Conservation (phyloP, 1,139 yeast genomes). For the Debaryomycetaceae sp. region DNA sequence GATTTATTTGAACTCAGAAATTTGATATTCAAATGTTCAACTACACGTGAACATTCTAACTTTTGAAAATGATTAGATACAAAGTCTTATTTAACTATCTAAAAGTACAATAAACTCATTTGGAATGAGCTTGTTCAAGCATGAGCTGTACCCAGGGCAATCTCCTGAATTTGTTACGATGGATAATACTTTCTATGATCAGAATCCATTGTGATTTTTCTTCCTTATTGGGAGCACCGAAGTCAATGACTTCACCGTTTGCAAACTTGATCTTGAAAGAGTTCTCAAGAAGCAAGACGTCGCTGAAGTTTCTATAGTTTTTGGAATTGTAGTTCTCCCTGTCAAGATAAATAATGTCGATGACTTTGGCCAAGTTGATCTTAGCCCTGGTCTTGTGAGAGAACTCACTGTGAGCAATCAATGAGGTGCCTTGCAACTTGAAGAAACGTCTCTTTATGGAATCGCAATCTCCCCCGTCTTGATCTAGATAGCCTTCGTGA, state of each 20-base stretch:
- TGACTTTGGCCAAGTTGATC: conserved; percentile 61
- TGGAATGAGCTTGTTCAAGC: conserved; percentile 19
- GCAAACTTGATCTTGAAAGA: conserved; percentile 62
- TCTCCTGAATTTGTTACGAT: conserved; percentile 49
- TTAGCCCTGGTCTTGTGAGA: conserved; percentile 62
- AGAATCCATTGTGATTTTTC: conserved; percentile 58
- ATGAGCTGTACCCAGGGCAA: conserved; percentile 71
- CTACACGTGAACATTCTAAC: background rate
- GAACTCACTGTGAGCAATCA: conserved; percentile 64
- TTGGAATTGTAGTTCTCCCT: conserved; percentile 32
- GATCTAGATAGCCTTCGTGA: conserved; percentile 64
- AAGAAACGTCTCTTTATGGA: conserved; percentile 61
- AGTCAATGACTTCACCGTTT: conserved; percentile 67
- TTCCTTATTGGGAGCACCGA: conserved; percentile 60
- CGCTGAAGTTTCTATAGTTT: conserved; percentile 57
- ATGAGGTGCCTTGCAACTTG: conserved; percentile 55
- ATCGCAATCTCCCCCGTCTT: conserved; percentile 77
- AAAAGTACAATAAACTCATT: background rate
- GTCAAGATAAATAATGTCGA: conserved; percentile 51
- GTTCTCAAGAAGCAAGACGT: conserved; percentile 57
- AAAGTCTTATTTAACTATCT: background rate
- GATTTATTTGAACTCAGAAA: too few relatives aligned
- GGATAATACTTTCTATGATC: conserved; percentile 49
- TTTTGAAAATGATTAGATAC: background rate
- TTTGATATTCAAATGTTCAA: too few relatives aligned